phyloP scores from a whole-genome alignment of 2,329 filamentous ascomycete species.

The Spiromastix sp. region DNA sequence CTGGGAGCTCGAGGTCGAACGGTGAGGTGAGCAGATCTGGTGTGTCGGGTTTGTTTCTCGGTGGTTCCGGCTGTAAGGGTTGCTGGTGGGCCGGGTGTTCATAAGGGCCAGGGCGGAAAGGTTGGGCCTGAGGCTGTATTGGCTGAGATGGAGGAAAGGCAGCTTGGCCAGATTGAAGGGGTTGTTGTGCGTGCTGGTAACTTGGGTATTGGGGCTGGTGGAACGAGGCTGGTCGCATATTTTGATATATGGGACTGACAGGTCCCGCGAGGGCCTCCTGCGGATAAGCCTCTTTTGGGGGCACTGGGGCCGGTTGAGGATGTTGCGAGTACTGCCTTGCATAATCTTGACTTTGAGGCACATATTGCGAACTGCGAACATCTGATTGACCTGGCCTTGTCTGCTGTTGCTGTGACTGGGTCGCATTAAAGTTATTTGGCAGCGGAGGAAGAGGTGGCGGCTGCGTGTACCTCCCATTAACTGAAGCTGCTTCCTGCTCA shows the following conservation, averaged over 20 bases:
- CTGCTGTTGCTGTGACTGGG: slow-evolving; percentile 5
- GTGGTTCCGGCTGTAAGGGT: slow-evolving; percentile 12
- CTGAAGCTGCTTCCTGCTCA: slow-evolving; percentile 12
- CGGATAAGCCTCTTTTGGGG: slow-evolving; percentile 6
- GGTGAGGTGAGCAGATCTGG: slow-evolving; percentile 53
- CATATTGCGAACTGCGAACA: slow-evolving; percentile 16
- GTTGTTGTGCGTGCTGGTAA: not conserved
- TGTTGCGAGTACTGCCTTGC: slow-evolving; percentile 15
- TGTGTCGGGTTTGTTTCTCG: slow-evolving; percentile 26
- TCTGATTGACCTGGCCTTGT: not conserved
- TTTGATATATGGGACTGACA: not conserved
- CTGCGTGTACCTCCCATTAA: slow-evolving; percentile 19
- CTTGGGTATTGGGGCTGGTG: not conserved
- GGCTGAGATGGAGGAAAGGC: slow-evolving; percentile 1
- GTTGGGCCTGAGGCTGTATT: slow-evolving; percentile 9
- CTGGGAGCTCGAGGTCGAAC: slow-evolving; percentile 49
- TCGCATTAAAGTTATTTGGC: slow-evolving; percentile 16
- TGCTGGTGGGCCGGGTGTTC: slow-evolving; percentile 13
- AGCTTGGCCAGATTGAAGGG: slow-evolving; percentile 4
- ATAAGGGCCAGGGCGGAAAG: slow-evolving; percentile 16
- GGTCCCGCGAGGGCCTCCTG: not conserved
- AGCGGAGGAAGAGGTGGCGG: slow-evolving; percentile 29
- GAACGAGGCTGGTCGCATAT: not conserved
- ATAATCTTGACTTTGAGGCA: slow-evolving; percentile 20
- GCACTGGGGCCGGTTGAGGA: slow-evolving; percentile 8